phyloP scores from a whole-genome alignment of 441 rosid species.

The Erodium chrysanthum region DNA sequence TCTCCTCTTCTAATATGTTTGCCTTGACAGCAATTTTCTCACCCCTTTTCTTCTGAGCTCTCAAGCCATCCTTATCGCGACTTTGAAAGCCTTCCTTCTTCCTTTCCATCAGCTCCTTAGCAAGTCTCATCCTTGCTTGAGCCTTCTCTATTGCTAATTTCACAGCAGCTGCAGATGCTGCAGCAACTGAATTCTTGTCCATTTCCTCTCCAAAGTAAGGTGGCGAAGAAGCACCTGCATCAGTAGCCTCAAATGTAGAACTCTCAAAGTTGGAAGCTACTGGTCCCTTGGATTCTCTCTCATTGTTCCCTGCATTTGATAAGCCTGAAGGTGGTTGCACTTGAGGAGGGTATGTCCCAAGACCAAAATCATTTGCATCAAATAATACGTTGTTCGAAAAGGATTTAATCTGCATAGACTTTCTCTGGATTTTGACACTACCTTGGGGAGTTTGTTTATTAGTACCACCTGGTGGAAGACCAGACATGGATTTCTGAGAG shows the following conservation, averaged over 20 bases:
- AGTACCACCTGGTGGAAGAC: conserved; percentile 24
- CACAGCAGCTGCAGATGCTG: conserved; percentile 85
- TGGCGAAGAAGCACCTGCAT: conserved; percentile 41
- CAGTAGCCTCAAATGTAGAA: conserved; percentile 29
- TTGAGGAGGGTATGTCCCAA: conserved; percentile 20
- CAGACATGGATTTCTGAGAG: conserved; percentile 25
- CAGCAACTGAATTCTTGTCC: conserved; percentile 69
- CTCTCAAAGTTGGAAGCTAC: conserved; percentile 22
- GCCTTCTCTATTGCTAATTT: conserved; percentile 84
- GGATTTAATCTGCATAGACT: conserved; percentile 26
- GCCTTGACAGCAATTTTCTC: conserved; percentile 22
- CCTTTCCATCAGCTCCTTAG: conserved; percentile 70
- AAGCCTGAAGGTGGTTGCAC: conserved; percentile 19
- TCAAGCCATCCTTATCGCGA: conserved; percentile 20
- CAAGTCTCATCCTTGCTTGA: conserved; percentile 55
- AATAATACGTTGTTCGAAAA: conserved; percentile 32
- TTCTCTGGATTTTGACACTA: conserved; percentile 22
- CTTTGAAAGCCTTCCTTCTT: conserved; percentile 44
- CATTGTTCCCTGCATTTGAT: conserved; percentile 15
- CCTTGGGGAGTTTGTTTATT: conserved; percentile 16
- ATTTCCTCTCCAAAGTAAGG: conserved; percentile 56
- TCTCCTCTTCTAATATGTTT: conserved; percentile 23
- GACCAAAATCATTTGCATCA: conserved; percentile 32
- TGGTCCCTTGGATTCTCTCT: conserved; percentile 17
- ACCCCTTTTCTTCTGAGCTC: conserved; percentile 25